Base-by-base conservation (phyloP, 2,329 filamentous ascomycete species). In the Chalaropsis thielavioides region DNA sequence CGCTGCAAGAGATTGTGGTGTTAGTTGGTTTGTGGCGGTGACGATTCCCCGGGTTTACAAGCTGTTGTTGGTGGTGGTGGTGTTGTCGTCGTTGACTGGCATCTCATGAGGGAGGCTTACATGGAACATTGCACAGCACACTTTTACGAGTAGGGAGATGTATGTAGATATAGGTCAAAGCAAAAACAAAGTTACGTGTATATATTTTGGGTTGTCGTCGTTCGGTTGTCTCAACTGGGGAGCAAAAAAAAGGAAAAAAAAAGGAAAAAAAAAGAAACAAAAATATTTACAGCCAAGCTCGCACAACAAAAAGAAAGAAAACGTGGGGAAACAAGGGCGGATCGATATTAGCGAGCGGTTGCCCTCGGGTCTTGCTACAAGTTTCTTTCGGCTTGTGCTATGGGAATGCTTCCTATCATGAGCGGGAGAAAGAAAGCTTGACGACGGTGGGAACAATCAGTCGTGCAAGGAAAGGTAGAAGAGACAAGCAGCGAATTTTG, bases 1-100 rank as follows among this genome's bases (percentile, higher is more conserved):
- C 81, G 80, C 82, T 85, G 71, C 56, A 7, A 13, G 54, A 43
- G 17, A 27, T 17, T 46, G n/a, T 19, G 10, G 31, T 56, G 51
- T 56, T 35, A 56, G 27, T 56, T 10, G 5, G 8, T 35, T 7
- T 35, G 51, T 35, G 11, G 51, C 13, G 15, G 31, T 6, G 27
- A 8, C 35, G 10, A 5, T 38, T 38, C 4, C 7, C 35, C 35
- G 10, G 10, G 35, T 10, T 38, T 8, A 38, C 46, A 13, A 19
- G 22, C 19, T 13, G 17, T 2, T 46, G 43, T 46, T n/a, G 17
- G 17, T 49, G 22, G 1, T 4, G 22, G 22, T 49, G 5, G n/a
- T 13, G 43, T 43, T 22, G 35, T 41, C 15, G 31, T 38, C 7
- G 3, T 8, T 38, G 35, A 8, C 10, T 10, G 35, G 51, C 58